Conservation (phyloP, 192 early-diverging fungal species). For the Coemansia sp. region DNA sequence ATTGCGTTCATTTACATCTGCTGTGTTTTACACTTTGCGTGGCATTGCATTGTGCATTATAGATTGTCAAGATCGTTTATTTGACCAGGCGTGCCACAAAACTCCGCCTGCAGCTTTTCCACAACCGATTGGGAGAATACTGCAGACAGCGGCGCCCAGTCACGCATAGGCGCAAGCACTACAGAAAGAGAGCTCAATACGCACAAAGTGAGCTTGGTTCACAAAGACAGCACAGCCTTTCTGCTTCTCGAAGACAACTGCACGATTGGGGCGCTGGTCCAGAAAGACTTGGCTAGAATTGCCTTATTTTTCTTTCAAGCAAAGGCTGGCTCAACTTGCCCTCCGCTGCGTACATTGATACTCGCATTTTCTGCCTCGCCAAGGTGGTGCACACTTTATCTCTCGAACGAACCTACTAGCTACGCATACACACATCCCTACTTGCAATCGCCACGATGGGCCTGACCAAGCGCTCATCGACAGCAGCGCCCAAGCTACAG, state of each 20-base stretch:
- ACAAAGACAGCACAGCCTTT: constrained; percentile 7
- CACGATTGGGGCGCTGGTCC: constrained; percentile 8
- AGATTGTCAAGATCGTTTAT: constrained; percentile 9
- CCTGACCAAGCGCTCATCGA: constrained; percentile 39
- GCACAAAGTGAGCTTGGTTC: constrained; percentile 1
- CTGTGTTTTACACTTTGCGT: background rate
- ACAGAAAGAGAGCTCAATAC: constrained; percentile 11
- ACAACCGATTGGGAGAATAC: background rate
- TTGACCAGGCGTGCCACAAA: constrained; percentile 17
- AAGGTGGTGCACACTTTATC: background rate
- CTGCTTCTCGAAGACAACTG: constrained; percentile 7
- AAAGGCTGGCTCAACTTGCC: constrained; percentile 5
- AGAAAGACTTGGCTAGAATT: constrained; percentile 8
- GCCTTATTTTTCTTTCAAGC: constrained; percentile 11
- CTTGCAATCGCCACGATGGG: constrained; percentile 15
- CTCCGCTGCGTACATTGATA: constrained; percentile 3
- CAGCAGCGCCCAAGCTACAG: constrained; percentile 39
- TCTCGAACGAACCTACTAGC: background rate
- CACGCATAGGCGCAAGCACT: constrained; percentile 13
- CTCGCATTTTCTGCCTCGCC: background rate
- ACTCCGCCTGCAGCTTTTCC: constrained; percentile 1
- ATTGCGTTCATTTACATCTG: constrained; percentile 3
- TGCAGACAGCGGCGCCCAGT: constrained; percentile 7
- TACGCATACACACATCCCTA: background rate
- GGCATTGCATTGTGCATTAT: constrained; percentile 28